A percentile compares a stretch with the other conserved stretches of the same genome.
Conservation (phyloP, 2,329 filamentous ascomycete genomes). For the Colletotrichum godetiae region DNA sequence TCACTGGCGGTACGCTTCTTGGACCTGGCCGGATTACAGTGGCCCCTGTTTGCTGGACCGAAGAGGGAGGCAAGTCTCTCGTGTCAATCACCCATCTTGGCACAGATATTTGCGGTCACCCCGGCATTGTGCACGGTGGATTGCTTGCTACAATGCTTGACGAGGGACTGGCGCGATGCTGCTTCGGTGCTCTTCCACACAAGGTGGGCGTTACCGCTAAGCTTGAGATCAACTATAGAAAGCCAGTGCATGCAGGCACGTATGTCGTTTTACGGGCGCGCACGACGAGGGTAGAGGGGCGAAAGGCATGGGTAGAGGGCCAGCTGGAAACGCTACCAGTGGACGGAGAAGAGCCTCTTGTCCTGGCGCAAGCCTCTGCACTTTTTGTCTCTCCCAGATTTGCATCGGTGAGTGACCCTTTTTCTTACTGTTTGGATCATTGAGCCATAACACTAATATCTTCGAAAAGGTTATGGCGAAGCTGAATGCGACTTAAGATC, state of each 20-base stretch:
- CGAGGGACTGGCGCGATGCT: constrained; percentile 88
- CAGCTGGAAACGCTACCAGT: constrained; percentile 81
- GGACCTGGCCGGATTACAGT: constrained; percentile 82
- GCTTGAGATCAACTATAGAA: constrained; percentile 84
- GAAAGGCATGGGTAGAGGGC: constrained; percentile 95
- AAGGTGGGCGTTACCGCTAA: constrained; percentile 89
- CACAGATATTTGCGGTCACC: constrained; percentile 85
- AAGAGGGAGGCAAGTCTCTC: constrained; percentile 75
- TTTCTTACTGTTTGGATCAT: background rate
- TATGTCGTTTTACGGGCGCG: constrained; percentile 83
- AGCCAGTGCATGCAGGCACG: constrained; percentile 79
- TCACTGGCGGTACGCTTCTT: constrained; percentile 84
- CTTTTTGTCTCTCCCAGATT: constrained; percentile 91
- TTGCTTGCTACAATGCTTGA: constrained; percentile 92
- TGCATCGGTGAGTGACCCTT: constrained; percentile 71
- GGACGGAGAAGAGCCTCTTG: constrained; percentile 68
- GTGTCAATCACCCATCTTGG: constrained; percentile 84
- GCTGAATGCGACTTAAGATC: constrained; percentile 18
- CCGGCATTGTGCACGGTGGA: constrained; percentile 90
- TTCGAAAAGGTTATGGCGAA: constrained; percentile 46
- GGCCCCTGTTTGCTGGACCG: constrained; percentile 82
- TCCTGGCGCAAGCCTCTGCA: constrained; percentile 85
- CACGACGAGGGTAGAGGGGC: constrained; percentile 87
- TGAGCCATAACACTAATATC: constrained; percentile 1
- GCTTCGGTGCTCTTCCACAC: constrained; percentile 88